These are phyloP conservation scores for Amaranthus tricolor DNA, from an alignment of 179 eudicot species.

Conservation along the genomic window DNA sequence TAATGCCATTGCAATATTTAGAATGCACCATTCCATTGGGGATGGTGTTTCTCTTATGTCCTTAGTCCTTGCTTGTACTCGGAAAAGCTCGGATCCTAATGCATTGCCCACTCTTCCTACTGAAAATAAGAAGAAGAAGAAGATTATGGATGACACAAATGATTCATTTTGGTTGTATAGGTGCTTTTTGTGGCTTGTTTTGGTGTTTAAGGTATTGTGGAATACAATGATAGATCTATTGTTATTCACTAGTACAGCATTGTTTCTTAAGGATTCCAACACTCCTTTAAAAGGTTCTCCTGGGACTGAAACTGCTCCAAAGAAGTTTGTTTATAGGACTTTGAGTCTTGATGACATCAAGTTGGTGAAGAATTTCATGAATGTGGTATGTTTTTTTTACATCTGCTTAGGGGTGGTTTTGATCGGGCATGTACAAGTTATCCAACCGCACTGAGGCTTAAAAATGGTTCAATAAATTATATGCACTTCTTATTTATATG, in stretches of 20 bases:
- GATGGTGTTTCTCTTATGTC: constrained; percentile 76
- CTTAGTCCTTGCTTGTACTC: constrained; percentile 58
- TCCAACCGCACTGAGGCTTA: too few species aligned
- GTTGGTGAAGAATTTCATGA: constrained; percentile 54
- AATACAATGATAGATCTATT: constrained; percentile 39
- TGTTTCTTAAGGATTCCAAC: constrained; percentile 49
- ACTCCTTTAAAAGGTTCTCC: constrained; percentile 47
- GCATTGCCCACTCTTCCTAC: constrained; percentile 38
- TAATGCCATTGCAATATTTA: constrained; percentile 42
- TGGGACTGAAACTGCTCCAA: constrained; percentile 32
- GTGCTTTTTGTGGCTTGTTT: constrained; percentile 16
- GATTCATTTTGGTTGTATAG: constrained; percentile 12
- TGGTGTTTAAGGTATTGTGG: constrained; percentile 36
- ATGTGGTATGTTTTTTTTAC: constrained; percentile 42
- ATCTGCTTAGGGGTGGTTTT: not conserved
- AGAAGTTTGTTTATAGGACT: constrained; percentile 44
- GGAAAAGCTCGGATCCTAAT: constrained; percentile 44
- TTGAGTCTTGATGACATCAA: constrained; percentile 59
- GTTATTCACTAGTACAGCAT: constrained; percentile 38
- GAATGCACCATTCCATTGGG: constrained; percentile 72
- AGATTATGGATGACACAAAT: not conserved
- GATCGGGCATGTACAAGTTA: not conserved
- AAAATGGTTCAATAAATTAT: too few species aligned
- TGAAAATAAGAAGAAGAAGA: constrained; percentile 18
- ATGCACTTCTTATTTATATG: too few species aligned